phyloP scores from a whole-genome alignment of 306 rosid species.

The Citrullus amarus region DNA sequence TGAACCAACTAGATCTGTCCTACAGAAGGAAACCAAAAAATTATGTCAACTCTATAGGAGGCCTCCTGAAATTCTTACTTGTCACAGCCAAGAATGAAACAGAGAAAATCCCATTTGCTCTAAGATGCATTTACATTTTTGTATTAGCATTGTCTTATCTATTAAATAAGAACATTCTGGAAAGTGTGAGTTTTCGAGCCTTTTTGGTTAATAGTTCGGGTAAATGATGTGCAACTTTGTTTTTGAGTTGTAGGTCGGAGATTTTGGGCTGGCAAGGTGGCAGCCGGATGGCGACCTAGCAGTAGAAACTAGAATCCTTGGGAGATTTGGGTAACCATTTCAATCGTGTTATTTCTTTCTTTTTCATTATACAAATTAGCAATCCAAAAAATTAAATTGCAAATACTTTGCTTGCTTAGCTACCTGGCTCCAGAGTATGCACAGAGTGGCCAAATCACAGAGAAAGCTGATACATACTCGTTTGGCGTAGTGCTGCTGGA shows the following conservation, averaged over 20 bases:
- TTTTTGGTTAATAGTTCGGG: neutral
- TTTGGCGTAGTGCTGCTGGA: slow-evolving; percentile 82
- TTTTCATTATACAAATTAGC: neutral
- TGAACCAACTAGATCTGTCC: too few species aligned
- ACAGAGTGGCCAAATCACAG: slow-evolving; percentile 94
- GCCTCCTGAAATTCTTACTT: neutral
- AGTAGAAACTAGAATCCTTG: slow-evolving; percentile 88
- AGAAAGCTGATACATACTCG: slow-evolving; percentile 91
- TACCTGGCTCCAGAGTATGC: slow-evolving; percentile 97
- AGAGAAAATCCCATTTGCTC: neutral
- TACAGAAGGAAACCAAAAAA: too few species aligned
- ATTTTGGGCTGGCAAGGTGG: slow-evolving; percentile 99
- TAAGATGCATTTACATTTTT: neutral
- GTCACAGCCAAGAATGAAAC: neutral
- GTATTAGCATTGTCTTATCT: neutral
- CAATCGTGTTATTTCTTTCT: neutral
- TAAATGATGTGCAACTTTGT: neutral
- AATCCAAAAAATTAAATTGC: neutral
- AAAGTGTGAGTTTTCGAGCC: neutral
- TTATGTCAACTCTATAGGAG: neutral
- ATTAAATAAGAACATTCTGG: neutral
- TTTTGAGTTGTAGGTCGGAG: slow-evolving; percentile 72
- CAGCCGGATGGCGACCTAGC: slow-evolving; percentile 88
- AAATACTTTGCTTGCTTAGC: slow-evolving; percentile 23
- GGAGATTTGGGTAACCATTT: slow-evolving; percentile 70